Percentiles rank a stretch among this genome's conserved stretches.
Evolutionary conservation across 441 rosid genomes (phyloP).

Genomic region (Jatropha podagrica): DNA sequence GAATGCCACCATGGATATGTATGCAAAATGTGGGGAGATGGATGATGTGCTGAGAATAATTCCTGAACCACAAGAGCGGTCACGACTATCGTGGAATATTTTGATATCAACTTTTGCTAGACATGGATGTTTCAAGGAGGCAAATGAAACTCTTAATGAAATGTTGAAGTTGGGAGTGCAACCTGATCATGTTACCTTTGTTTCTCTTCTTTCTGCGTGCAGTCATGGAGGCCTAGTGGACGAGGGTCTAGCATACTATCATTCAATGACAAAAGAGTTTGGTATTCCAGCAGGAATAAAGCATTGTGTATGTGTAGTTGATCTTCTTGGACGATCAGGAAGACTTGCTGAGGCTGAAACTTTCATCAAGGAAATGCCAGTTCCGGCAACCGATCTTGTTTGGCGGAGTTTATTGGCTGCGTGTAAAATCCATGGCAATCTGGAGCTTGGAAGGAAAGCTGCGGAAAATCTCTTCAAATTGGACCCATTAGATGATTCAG

Average conservation of each 20-base stretch:
- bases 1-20: constrained; percentile 84
- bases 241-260: constrained; percentile 67
- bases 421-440: constrained; percentile 69
- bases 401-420: constrained; percentile 88
- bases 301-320: constrained; percentile 85
- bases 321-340: constrained; percentile 94
- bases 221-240: constrained; percentile 87
- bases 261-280: constrained; percentile 58
- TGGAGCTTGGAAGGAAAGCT: constrained; percentile 72
- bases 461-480: constrained; percentile 57
- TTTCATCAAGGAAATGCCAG: constrained; percentile 66
- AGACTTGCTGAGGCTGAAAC: constrained; percentile 66
- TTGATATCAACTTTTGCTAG: constrained; percentile 76
- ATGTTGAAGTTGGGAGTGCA: constrained; percentile 60
- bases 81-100: constrained; percentile 75
- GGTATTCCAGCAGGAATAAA: constrained; percentile 51
- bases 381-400: constrained; percentile 55
- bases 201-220: constrained; percentile 87
- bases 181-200: constrained; percentile 84
- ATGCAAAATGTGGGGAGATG: constrained; percentile 87
- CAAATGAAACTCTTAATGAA: constrained; percentile 66
- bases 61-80: constrained; percentile 41
- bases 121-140: constrained; percentile 65
- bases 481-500: constrained; percentile 79
- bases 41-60: constrained; percentile 55